Base-by-base conservation (phyloP, 2,329 filamentous ascomycete genomes). In the Aspergillus costaricaensis region DNA sequence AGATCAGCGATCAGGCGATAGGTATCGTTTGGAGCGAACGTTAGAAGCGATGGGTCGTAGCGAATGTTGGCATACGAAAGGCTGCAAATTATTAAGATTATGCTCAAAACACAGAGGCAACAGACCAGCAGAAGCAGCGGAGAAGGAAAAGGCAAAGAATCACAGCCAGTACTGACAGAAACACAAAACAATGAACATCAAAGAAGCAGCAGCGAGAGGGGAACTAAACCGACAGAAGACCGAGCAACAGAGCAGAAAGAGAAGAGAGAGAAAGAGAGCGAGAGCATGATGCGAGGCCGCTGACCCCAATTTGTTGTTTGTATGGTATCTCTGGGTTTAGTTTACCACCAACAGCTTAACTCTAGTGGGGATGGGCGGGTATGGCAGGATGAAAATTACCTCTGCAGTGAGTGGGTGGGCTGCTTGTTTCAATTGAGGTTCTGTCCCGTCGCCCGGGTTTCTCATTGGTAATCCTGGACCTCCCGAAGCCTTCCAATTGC, bases 301-400 rank as follows among this genome's bases (percentile, higher is more conserved):
- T 32, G 44, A 55, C 51, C 48, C 38, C 36, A 55, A 52, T 51
- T 17, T 52, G 51, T 55, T 58, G 36, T 52, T 27, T 47, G 48
- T 38, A 44, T 32, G 25, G 21, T n/a, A 27, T 50, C 27, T 17
- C 19, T 25, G 17, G 36, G 44, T 59, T 41, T 27, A 17, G 36
- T 50, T 23, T 25, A 36, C 23, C 44, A 32, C 14, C 10, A 25
- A 50, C 23, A 41, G 48, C 57, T 62, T 63, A 54, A 48, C 58
- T 59, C 41, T 15, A 55, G 32, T 60, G 30, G 47, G 59, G 62
- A 52, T 47, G 57, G 38, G 47, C 36, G 15, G 30, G 52, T 44
- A 50, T 21, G 27, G 27, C 7, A 23, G 57, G 47, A 59, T 38
- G 58, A 65, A 63, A 65, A 65, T 65, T 65, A 65, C 63, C 5